Evolutionary conservation across 1,284 basidiomycete species (phyloP), one percentile per base, ranked within the genome.

Genomic region (Rhodotorula sp.): DNA sequence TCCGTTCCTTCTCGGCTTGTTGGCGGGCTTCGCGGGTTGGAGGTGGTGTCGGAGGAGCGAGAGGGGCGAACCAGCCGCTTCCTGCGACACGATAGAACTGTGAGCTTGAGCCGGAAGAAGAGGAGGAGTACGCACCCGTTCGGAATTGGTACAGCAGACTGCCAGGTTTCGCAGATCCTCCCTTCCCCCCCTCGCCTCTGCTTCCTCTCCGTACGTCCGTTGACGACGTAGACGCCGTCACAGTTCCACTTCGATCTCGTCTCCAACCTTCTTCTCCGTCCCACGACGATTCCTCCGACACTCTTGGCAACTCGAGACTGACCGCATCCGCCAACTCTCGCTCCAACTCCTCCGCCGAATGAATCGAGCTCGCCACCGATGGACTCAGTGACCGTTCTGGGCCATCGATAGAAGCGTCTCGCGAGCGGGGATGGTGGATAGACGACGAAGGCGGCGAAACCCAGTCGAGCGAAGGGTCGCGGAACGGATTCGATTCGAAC

Each of bases 1-100:
- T 74, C 30, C 72, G 61, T 4, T 48, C 64, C 36, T 56, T 55
- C 27, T 74, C 70, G 2, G 46, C 39, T 27, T 36, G 52, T 0
- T 63, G 70, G 15, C 53, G 56, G 36, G 72, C 58, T 34, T 67
- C 70, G 0, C 64, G 55, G 4, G 64, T 66, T 22, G 70, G 24
- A 0, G 62, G 54, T 19, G 27, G 9, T 13, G 64, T 56, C 2
- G 70, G 63, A 22, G 64, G 62, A 17, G 70, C 70, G 60, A 74
- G 59, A 2, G 73, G 73, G 1, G 73, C 62, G 60, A 74, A 74
- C 73, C 73, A 74, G 15, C 73, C 73, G 1, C 63, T 59, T 17
- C 73, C 73, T 74, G 54, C 13, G 24, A 4, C 30, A 24, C 34
- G 6, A 20, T 3, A 30, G 39, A 1, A 7, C 29, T 29, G 27